These are phyloP conservation scores for Pisolithus thermaeus DNA, from an alignment of 1,284 basidiomycete genomes.

Conservation along the genomic window DNA sequence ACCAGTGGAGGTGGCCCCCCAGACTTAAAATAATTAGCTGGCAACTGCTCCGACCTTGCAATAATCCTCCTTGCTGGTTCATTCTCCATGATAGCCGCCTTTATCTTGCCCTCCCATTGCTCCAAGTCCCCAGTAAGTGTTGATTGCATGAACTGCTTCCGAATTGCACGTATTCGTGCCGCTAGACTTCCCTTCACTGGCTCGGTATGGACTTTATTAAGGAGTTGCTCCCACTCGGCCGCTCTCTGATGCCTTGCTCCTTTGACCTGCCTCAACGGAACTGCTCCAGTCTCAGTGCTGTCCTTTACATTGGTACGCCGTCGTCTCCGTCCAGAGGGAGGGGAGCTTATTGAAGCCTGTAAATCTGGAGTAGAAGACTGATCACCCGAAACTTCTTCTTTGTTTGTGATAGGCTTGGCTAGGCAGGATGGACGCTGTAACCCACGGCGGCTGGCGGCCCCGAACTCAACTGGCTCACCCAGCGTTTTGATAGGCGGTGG, in stretches of 20 bases:
- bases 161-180: constrained; percentile 48
- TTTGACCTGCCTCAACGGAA: constrained; percentile 51
- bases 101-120: constrained; percentile 61
- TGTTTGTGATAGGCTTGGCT: constrained; percentile 35
- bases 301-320: constrained; percentile 7
- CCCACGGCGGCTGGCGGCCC: constrained; percentile 30
- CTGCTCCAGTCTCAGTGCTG: constrained; percentile 42
- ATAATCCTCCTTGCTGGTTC: constrained; percentile 41
- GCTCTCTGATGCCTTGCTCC: constrained; percentile 52
- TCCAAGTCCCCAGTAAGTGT: constrained; percentile 41
- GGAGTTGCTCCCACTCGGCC: constrained; percentile 55
- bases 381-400: neutral
- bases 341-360: neutral
- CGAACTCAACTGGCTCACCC: constrained; percentile 50
- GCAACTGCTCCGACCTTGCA: constrained; percentile 17
- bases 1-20: constrained; percentile 32
- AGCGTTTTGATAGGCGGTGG: constrained; percentile 37
- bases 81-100: constrained; percentile 49
- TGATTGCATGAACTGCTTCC: constrained; percentile 50
- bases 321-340: neutral
- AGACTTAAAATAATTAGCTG: constrained; percentile 8
- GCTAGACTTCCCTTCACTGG: constrained; percentile 43
- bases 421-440: constrained; percentile 31
- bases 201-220: constrained; percentile 48
- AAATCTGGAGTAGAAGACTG: constrained; percentile 7